Conservation (phyloP, 1,139 yeast genomes). For the Hanseniaspora uvarum region DNA sequence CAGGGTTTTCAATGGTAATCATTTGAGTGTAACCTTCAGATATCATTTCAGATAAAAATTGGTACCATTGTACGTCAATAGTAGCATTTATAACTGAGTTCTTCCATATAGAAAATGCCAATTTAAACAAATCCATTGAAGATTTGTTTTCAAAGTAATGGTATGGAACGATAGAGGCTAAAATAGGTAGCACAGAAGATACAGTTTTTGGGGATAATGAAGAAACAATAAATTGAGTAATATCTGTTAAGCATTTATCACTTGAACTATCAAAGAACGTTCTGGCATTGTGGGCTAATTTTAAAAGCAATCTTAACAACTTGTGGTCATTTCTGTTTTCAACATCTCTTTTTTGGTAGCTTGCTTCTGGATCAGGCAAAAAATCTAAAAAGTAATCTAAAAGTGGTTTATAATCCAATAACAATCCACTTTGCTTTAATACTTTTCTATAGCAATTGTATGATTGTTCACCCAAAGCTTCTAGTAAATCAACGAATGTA, state of each 20-base stretch:
- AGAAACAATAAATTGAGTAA: constrained; percentile 31
- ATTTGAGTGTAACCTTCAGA: constrained; percentile 37
- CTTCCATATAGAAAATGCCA: constrained; percentile 67
- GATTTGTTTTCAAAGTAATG: constrained; percentile 26
- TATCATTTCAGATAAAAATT: constrained; percentile 55
- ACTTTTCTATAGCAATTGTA: constrained; percentile 39
- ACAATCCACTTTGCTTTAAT: constrained; percentile 31
- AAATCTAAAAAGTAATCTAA: constrained; percentile 39
- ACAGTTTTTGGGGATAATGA: constrained; percentile 50
- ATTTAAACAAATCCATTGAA: constrained; percentile 43
- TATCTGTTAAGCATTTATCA: constrained; percentile 29
- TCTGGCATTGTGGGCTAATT: constrained; percentile 34
- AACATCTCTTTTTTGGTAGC: constrained; percentile 32
- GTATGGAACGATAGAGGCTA: constrained; percentile 46
- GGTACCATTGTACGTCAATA: constrained; percentile 58
- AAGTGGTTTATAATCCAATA: constrained; percentile 47
- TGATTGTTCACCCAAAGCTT: constrained; percentile 29
- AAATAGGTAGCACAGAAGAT: constrained; percentile 46
- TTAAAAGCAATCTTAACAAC: constrained; percentile 32
- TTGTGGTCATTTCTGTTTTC: constrained; percentile 30
- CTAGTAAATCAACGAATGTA: constrained; percentile 46
- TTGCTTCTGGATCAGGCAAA: constrained; percentile 40
- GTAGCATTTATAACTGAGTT: constrained; percentile 47
- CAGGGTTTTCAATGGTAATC: constrained; percentile 22
- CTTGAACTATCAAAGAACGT: constrained; percentile 34